A percentile compares a stretch with the other conserved stretches of the same genome.
phyloP scores from a whole-genome alignment of 2,329 filamentous ascomycete genomes.

The Didymellaceae sp. region DNA sequence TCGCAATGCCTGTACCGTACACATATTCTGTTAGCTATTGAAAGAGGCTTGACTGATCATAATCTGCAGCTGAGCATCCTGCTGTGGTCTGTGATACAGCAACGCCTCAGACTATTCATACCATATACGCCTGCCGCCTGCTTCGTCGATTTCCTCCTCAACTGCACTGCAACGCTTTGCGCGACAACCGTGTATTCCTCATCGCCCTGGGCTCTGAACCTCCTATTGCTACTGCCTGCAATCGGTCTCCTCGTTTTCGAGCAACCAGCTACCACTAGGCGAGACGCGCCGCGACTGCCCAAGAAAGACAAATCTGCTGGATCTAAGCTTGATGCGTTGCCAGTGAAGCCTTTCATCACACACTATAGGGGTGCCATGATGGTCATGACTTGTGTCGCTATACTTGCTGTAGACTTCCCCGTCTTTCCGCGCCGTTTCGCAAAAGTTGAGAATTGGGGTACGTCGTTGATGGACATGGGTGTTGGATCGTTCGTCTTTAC shows the following conservation, averaged over 20 bases:
- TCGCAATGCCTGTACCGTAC: constrained; percentile 76
- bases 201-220: constrained; percentile 73
- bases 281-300: constrained; percentile 27
- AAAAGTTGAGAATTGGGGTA: constrained; percentile 99
- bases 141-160: constrained; percentile 84
- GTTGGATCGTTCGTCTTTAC: constrained; percentile 98
- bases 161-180: constrained; percentile 80
- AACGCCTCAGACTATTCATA: constrained; percentile 82
- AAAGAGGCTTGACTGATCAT: constrained; percentile 34
- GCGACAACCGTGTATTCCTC: constrained; percentile 85
- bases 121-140: constrained; percentile 73
- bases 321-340: constrained; percentile 61
- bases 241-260: constrained; percentile 63
- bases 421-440: constrained; percentile 94
- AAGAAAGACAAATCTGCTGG: constrained; percentile 27
- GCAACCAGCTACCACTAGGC: constrained; percentile 24
- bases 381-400: constrained; percentile 85
- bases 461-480: constrained; percentile 97
- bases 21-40: constrained; percentile 24
- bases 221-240: constrained; percentile 76
- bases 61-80: constrained; percentile 73
- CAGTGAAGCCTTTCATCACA: constrained; percentile 90
- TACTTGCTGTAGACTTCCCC: constrained; percentile 94
- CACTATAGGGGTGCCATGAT: constrained; percentile 92
- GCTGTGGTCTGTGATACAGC: constrained; percentile 88